Evolutionary conservation across 2,329 filamentous ascomycete species (phyloP).

Genomic region (Ceratocystis albifundus): DNA sequence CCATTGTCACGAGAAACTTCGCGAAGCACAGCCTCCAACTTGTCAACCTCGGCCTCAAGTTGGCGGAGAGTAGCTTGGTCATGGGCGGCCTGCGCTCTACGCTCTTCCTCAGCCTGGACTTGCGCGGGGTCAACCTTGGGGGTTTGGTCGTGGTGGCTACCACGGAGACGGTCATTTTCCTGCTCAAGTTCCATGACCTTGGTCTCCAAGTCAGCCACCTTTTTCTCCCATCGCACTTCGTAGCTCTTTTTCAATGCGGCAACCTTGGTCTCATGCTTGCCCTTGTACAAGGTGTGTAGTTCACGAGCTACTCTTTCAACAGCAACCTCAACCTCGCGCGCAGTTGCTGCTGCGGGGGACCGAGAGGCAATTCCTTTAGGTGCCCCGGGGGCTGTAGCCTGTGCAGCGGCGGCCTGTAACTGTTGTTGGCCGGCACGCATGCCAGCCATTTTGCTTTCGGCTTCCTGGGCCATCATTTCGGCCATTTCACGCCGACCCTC

Average conservation of each 20-base stretch:
- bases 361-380: constrained; percentile 29
- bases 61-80: constrained; percentile 52
- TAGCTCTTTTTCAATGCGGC: constrained; percentile 76
- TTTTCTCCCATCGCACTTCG: constrained; percentile 82
- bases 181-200: constrained; percentile 56
- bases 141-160: constrained; percentile 31
- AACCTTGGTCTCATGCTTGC: constrained; percentile 95
- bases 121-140: constrained; percentile 34
- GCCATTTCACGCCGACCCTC: constrained; percentile 63
- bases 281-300: constrained; percentile 85
- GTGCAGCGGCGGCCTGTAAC: constrained; percentile 32
- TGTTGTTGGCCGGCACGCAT: constrained; percentile 50
- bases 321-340: constrained; percentile 64
- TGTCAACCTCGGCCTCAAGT: constrained; percentile 61
- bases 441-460: constrained; percentile 62
- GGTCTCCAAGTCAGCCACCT: constrained; percentile 63
- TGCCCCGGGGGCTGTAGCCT: constrained; percentile 19
- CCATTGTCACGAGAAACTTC: constrained; percentile 60
- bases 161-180: constrained; percentile 64
- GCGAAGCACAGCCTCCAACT: constrained; percentile 59
- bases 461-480: constrained; percentile 64
- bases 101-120: constrained; percentile 39
- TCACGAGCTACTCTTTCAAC: constrained; percentile 90
- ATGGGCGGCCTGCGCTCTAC: constrained; percentile 46
- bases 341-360: constrained; percentile 31